Percentiles rank a stretch among this genome's conserved stretches.
phyloP scores from a whole-genome alignment of 2,329 filamentous ascomycete species.

The Apiospora rasikravindrae region DNA sequence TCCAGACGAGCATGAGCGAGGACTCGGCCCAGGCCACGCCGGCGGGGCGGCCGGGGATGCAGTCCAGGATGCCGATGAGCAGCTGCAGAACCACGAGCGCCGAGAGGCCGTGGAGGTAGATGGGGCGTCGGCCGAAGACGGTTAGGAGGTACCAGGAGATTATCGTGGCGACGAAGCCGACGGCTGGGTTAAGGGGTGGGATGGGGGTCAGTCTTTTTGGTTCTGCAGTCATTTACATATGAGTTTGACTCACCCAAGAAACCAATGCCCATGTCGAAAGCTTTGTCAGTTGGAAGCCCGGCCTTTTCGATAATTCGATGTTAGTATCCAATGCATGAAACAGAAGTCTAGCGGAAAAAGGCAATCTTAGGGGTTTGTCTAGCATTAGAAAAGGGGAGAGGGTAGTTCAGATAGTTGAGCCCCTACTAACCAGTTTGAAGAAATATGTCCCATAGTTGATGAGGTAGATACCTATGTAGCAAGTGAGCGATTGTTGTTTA shows the following conservation, averaged over 20 bases:
- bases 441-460: constrained; percentile 69
- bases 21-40: constrained; percentile 54
- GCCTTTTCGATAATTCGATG: constrained; percentile 48
- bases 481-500: not conserved
- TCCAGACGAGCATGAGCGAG: constrained; percentile 56
- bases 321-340: not conserved
- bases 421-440: constrained; percentile 41
- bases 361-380: not conserved
- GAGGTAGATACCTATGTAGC: constrained; percentile 62
- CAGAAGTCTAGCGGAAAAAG: too few relatives aligned
- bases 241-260: constrained; percentile 42
- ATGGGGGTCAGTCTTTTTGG: not conserved
- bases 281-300: constrained; percentile 52
- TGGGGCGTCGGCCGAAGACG: constrained; percentile 55
- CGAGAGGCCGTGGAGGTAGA: constrained; percentile 54
- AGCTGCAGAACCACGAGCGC: constrained; percentile 51
- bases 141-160: constrained; percentile 57
- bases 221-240: too few relatives aligned
- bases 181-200: constrained; percentile 32
- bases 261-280: constrained; percentile 62
- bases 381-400: not conserved
- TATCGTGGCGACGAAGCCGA: constrained; percentile 59
- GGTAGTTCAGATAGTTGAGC: not conserved
- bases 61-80: constrained; percentile 53
- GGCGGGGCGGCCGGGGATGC: constrained; percentile 46